Evolutionary conservation across 2,329 filamentous ascomycete genomes (phyloP), one percentile per base, ranked within the genome.

Genomic region (Exophiala dermatitidis): DNA sequence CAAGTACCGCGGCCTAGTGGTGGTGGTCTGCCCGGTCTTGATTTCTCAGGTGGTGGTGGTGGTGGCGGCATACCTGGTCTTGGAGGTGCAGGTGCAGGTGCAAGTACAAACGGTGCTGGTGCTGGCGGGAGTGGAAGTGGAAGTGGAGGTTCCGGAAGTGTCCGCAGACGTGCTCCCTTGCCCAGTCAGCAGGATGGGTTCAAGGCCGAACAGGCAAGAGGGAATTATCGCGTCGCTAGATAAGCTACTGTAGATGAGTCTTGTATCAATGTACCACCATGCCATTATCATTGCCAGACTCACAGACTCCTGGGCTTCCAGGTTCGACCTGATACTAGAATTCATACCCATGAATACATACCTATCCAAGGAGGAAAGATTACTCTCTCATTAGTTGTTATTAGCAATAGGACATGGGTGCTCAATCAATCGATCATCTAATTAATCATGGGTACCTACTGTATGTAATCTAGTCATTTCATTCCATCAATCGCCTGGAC

Each of bases 121-220:
- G 40, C n/a, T 31, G 41, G 32, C 33, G 46, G 46, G 29, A 45
- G 44, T 33, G 37, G 10, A 7, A n/a, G 34, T n/a, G 34, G 61
- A 52, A 19, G 19, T 19, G 19, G 19, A 19, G 19, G 19, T 19
- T 19, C 19, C 19, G 67, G 36, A 52, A 48, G 63, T 44, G 66
- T 57, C 10, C 63, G 65, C 34, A 63, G 82, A 61, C 73, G 84
- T 56, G 87, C 79, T 4, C 88, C 87, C 5, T 71, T 95, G 41
- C 89, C 89, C 0, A 90, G 87, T 66, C 89, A 94, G 70, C 82
- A 87, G 65, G 89, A 93, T 67, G 90, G 86, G 62, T 71, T 94
- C 62, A 80, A 84, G 62, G 81, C 85, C 68, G 87, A 91, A 69
- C 88, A 91, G 74, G 79, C 78, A 58, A 72, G 73, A 58, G 77